Evolutionary conservation across 73 alveolate species (phyloP), one percentile per base, ranked within the genome.

Genomic region (Durusdinium trenchii): DNA sequence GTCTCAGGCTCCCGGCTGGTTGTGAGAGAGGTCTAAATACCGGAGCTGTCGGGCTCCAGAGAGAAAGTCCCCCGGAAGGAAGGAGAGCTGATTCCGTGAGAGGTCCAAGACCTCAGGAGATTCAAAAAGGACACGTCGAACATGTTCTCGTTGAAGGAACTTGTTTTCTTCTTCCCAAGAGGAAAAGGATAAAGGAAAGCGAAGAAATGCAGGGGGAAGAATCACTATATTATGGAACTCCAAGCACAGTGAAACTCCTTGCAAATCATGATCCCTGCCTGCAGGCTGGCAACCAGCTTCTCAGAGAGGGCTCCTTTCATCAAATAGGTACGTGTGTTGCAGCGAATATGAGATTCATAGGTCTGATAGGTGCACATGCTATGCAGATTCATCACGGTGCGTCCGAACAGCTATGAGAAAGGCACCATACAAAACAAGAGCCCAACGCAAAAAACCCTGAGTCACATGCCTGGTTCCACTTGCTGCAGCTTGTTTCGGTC

Each of bases 401-500:
- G n/a, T n/a, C n/a, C n/a, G n/a, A n/a, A n/a, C n/a, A n/a, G n/a
- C n/a, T n/a, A n/a, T 38, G 38, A 73, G 10, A n/a, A 6, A 35
- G 51, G 51, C 9, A 6, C 9, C 42, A 35, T 73, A 36, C 50
- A 73, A 32, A 73, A 16, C 67, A 43, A 79, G 14, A 23, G 6
- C 90, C 90, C 64, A 10, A 45, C 64, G 7, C 84, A 73, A 14
- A 48, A 23, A 10, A 23, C 60, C 60, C 60, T 35, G 32, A 42
- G 45, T 36, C 47, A n/a, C 71, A 2, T 9, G 42, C 86, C 98
- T 91, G 98, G 76, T 57, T 91, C 98, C 54, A 91, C 90, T 67
- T 62, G 67, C 60, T 91, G 98, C 89, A 91, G 50, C 57, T 78
- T 76, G 89, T 91, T 91, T 14, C 98, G 98, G 38, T 91, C 98